These are phyloP conservation scores for Cephaloascus fragrans DNA, from an alignment of 805 yeast genomes.

Conservation along the genomic window DNA sequence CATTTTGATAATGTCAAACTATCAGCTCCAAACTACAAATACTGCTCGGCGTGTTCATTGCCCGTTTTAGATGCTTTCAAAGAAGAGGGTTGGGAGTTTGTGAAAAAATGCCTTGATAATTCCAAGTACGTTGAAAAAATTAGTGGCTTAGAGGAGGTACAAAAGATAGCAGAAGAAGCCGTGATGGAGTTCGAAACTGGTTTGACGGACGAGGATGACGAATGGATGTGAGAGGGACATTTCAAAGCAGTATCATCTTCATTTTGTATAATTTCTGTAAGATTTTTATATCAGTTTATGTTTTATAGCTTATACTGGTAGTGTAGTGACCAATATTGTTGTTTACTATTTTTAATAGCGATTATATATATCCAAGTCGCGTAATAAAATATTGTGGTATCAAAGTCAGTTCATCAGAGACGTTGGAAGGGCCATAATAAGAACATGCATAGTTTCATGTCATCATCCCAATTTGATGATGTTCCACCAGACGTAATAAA, in stretches of 20 bases:
- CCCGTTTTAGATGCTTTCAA: slow-evolving; percentile 43
- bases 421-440: too few relatives aligned
- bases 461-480: neutral
- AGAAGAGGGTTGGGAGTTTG: slow-evolving; percentile 71
- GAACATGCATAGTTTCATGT: neutral
- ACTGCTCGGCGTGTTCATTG: slow-evolving; percentile 83
- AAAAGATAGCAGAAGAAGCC: slow-evolving; percentile 55
- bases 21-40: slow-evolving; percentile 59
- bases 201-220: slow-evolving; percentile 22
- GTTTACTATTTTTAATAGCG: too few relatives aligned
- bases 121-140: slow-evolving; percentile 60
- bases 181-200: slow-evolving; percentile 24
- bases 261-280: too few relatives aligned
- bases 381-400: too few relatives aligned
- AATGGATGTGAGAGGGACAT: slow-evolving; percentile 1
- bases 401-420: too few relatives aligned
- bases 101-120: slow-evolving; percentile 58
- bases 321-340: neutral
- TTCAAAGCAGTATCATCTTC: too few relatives aligned
- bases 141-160: slow-evolving; percentile 72
- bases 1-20: slow-evolving; percentile 55
- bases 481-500: neutral
- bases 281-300: too few relatives aligned
- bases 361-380: too few relatives aligned
- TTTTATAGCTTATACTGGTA: too few relatives aligned